Conservation (phyloP, 1,284 basidiomycete genomes). For the Golubevia sp. region DNA sequence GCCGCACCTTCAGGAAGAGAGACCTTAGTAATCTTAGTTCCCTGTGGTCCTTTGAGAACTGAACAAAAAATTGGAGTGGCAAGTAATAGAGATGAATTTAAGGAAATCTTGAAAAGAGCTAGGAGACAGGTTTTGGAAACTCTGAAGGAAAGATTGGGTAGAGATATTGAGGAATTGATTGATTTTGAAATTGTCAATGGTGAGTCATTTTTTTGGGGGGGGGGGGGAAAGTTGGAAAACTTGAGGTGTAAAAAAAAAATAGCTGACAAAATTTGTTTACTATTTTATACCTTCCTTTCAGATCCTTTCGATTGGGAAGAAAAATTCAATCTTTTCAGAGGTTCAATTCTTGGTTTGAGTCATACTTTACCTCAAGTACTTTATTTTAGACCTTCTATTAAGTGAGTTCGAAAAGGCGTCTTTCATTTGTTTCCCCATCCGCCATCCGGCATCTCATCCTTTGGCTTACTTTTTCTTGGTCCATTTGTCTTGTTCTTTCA, state of each 20-base stretch:
- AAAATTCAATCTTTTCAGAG: constrained; percentile 62
- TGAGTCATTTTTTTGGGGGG: constrained; percentile 7
- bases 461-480: not conserved
- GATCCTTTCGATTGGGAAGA: constrained; percentile 63
- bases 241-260: no score
- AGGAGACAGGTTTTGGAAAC: constrained; percentile 41
- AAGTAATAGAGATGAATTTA: constrained; percentile 27
- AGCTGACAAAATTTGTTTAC: no score
- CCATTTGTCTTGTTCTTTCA: not conserved
- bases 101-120: constrained; percentile 19
- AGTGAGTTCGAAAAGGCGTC: constrained; percentile 29
- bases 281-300: no score
- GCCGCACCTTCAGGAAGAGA: constrained; percentile 59
- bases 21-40: constrained; percentile 62
- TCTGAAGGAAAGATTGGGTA: constrained; percentile 28
- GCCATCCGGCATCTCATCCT: not conserved
- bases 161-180: constrained; percentile 38
- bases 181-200: constrained; percentile 38
- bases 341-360: constrained; percentile 61
- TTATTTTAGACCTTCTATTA: constrained; percentile 57
- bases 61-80: constrained; percentile 25
- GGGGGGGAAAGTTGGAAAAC: constrained; percentile 9
- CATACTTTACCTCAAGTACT: constrained; percentile 61
- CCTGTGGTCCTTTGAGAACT: constrained; percentile 59
- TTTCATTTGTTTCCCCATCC: constrained; percentile 12